Percentiles rank a stretch among this genome's conserved stretches.
Evolutionary conservation across 768 basidiomycete species (phyloP).

Genomic region (Crucibulum laeve): DNA sequence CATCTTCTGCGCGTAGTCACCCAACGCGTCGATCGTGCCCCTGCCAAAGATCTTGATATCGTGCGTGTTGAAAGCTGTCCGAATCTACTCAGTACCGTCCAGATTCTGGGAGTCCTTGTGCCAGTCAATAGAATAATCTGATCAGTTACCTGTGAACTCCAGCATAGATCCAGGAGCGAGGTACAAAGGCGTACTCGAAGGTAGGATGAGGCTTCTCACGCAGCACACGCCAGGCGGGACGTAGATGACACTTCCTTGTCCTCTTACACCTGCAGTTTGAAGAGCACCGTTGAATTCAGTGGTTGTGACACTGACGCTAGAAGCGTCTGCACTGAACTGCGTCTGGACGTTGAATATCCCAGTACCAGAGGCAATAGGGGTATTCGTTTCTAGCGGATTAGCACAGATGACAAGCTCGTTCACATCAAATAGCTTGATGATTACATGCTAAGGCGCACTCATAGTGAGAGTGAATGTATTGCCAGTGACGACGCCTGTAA

Average conservation of each 20-base stretch:
- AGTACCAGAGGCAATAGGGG: background rate
- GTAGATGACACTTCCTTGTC: background rate
- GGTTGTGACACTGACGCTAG: background rate
- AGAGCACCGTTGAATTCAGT: background rate
- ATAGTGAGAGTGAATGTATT: conserved; percentile 4
- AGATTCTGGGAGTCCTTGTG: conserved; percentile 3
- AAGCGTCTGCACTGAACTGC: background rate
- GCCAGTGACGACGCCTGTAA: conserved; percentile 1
- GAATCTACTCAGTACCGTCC: conserved; percentile 8
- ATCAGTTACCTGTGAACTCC: conserved; percentile 6
- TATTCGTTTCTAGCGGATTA: conserved; percentile 4
- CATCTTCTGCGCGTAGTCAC: conserved; percentile 7
- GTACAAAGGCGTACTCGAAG: no score
- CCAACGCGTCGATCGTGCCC: conserved; percentile 5
- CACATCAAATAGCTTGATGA: conserved; percentile 4
- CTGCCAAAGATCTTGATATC: conserved; percentile 8
- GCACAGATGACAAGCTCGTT: conserved; percentile 7
- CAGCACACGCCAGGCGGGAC: background rate
- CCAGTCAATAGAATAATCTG: conserved; percentile 8
- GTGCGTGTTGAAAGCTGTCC: conserved; percentile 6
- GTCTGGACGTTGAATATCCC: background rate
- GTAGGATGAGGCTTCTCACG: background rate
- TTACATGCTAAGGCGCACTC: conserved; percentile 2
- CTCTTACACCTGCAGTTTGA: background rate
- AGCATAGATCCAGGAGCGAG: conserved; percentile 5